These are phyloP conservation scores for Linderniella brevidens DNA, from an alignment of 257 asterid species.

Conservation along the genomic window DNA sequence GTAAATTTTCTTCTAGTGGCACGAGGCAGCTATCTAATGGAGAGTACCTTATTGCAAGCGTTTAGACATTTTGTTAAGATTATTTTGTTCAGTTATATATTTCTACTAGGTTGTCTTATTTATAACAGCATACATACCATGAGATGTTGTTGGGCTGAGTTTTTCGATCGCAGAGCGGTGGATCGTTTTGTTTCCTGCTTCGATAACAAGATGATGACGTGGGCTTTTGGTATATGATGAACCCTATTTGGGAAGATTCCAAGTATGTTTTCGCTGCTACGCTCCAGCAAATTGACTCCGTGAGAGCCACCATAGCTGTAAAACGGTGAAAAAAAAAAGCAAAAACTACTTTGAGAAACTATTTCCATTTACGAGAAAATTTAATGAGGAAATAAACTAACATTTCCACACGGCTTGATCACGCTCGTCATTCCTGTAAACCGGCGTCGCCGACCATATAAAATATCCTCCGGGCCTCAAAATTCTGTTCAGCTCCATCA, in stretches of 20 bases:
- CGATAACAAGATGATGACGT: constrained; percentile 57
- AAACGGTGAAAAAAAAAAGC: constrained; percentile 11
- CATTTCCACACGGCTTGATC: constrained; percentile 71
- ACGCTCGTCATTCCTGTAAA: constrained; percentile 48
- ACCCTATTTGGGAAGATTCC: constrained; percentile 33
- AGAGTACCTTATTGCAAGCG: constrained; percentile 34
- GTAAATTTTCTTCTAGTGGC: constrained; percentile 22
- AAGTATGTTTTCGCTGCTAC: constrained; percentile 31
- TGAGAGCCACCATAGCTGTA: constrained; percentile 78
- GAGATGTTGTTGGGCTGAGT: constrained; percentile 40
- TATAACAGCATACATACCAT: constrained; percentile 30
- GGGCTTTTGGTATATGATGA: constrained; percentile 78
- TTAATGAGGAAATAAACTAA: constrained; percentile 13
- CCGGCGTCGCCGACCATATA: constrained; percentile 96
- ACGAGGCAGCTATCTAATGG: constrained; percentile 69
- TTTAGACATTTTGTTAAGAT: constrained; percentile 3
- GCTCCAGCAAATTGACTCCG: constrained; percentile 84
- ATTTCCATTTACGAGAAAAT: not conserved
- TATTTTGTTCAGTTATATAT: constrained; percentile 74
- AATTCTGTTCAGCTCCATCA: constrained; percentile 81
- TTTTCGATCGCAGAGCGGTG: constrained; percentile 51
- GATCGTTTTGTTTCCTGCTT: constrained; percentile 38
- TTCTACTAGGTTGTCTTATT: constrained; percentile 28
- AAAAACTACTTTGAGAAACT: not conserved
- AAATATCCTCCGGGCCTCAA: constrained; percentile 96